A percentile compares a stretch with the other conserved stretches of the same genome.
phyloP scores from a whole-genome alignment of 2,329 filamentous ascomycete species.

The Orbilia ellipsospora region DNA sequence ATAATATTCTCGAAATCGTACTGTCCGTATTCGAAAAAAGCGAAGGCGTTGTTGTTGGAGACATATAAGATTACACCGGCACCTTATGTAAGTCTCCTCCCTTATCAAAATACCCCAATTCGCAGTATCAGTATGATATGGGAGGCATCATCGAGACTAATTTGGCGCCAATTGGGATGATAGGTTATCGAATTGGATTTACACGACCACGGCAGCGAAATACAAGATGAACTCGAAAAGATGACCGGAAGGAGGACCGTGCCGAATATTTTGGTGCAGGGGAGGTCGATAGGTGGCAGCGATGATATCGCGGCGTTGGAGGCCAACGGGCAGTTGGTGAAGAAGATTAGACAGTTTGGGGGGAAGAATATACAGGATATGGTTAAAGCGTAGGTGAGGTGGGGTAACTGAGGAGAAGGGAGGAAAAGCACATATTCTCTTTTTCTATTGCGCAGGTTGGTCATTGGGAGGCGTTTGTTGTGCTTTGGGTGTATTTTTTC shows the following conservation, averaged over 20 bases:
- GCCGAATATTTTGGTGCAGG: conserved; percentile 89
- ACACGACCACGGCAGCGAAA: conserved; percentile 76
- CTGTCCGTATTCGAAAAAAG: conserved; percentile 85
- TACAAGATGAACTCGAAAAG: conserved; percentile 78
- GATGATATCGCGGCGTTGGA: conserved; percentile 84
- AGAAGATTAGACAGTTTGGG: conserved; percentile 78
- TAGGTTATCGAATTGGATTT: conserved; percentile 88
- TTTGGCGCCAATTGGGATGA: not conserved
- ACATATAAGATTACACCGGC: conserved; percentile 84
- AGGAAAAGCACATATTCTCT: not conserved
- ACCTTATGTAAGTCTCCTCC: conserved; percentile 66
- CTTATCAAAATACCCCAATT: not conserved
- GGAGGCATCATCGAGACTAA: not conserved
- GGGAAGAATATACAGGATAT: conserved; percentile 69
- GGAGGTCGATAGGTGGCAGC: conserved; percentile 87
- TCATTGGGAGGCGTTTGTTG: too few relatives aligned
- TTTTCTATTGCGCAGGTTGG: not conserved
- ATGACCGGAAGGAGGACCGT: conserved; percentile 86
- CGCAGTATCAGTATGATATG: not conserved
- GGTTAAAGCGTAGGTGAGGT: not conserved
- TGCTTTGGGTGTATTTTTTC: too few relatives aligned
- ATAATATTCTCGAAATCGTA: conserved; percentile 97
- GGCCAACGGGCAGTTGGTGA: conserved; percentile 72
- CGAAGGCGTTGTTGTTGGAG: conserved; percentile 84
- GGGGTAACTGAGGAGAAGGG: not conserved